Conservation (phyloP, 83 land plant genomes). For the Isoetes engelmannii region DNA sequence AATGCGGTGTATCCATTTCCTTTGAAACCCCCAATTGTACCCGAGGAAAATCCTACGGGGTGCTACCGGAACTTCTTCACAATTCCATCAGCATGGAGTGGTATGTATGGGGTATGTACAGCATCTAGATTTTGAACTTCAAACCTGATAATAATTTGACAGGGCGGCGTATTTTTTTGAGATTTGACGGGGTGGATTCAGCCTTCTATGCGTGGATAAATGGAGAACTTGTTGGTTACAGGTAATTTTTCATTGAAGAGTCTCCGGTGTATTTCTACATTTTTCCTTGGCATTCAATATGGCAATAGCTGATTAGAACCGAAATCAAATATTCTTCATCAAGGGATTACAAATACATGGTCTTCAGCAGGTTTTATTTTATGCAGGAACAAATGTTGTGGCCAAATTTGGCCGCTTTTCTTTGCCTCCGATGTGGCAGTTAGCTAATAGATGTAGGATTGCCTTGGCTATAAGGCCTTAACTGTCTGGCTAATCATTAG, state of each 20-base stretch:
- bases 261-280: no score
- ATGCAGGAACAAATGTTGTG: no score
- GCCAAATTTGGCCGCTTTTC: no score
- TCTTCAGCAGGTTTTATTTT: no score
- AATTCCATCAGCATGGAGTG: constrained; percentile 78
- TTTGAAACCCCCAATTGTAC: constrained; percentile 72
- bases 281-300: no score
- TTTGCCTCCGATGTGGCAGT: no score
- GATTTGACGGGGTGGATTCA: constrained; percentile 95
- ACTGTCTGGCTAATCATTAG: no score
- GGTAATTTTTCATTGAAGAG: constrained; percentile 37
- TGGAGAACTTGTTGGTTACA: constrained; percentile 80
- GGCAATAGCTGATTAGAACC: no score
- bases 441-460: no score
- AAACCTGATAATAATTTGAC: constrained; percentile 6
- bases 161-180: constrained; percentile 79
- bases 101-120: constrained; percentile 21
- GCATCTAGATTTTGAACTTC: neutral
- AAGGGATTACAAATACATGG: no score
- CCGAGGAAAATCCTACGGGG: constrained; percentile 86
- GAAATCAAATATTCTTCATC: no score
- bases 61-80: constrained; percentile 71
- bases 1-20: constrained; percentile 84
- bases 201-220: constrained; percentile 92
- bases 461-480: no score